Evolutionary conservation across 2,329 filamentous ascomycete genomes (phyloP), one percentile per base, ranked within the genome.

Genomic region (Calonectria honghensis): DNA sequence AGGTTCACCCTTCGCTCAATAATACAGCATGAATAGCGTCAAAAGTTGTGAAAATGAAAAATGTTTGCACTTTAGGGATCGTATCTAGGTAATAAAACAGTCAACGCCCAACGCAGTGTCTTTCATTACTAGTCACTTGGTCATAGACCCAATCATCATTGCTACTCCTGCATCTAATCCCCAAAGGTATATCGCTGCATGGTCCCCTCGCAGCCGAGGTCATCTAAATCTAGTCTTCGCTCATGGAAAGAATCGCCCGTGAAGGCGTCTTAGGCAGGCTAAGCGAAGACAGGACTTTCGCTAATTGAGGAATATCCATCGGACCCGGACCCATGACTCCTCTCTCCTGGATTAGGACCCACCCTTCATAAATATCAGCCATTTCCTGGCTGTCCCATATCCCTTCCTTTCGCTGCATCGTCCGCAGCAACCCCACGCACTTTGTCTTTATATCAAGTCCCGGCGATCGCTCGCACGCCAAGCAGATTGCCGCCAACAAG

Each of bases 321-420:
- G 61, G 61, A 20, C 31, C 10, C 2, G n/a, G 24, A 7, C 41
- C 41, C 16, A 65, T 27, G 10, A 65, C 20, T 16, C 61, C 61
- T 18, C 31, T 65, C 18, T 65, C 61, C n/a, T 48, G 61, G 27
- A 29, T 41, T 11, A 50, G 2, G 4, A 65, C 35, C 61, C 39
- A 48, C 20, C 61, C 61, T 32, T 65, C 39, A 9, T 48, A 65
- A 10, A 65, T 11, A 39, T 65, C 61, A n/a, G 61, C 61, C 61
- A 65, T 65, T 32, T 65, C 61, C 10, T 45, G 29, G 29, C 61
- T 65, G 29, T 65, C 61, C 61, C 61, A 65, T n/a, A 65, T 35
- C 3, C 61, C 61, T 35, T 65, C 61, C 31, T 35, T 65, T 16
- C 61, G 39, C 16, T 50, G 13, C 18, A 65, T 48, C 39, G 50